phyloP scores from a whole-genome alignment of 192 early-diverging fungal species.

The Dissophora ornata region DNA sequence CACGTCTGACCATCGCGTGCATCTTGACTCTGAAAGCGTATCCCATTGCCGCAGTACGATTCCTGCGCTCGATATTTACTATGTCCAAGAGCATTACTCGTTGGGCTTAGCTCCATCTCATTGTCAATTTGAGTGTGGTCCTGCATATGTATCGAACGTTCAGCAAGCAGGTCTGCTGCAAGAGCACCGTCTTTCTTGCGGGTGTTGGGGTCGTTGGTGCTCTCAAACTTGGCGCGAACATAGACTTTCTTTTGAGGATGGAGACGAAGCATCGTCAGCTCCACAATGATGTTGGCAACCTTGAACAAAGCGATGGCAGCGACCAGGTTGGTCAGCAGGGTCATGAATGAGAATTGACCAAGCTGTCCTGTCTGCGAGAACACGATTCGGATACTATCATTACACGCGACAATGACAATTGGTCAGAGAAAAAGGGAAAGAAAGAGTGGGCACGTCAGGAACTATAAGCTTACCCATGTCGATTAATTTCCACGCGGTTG shows the following conservation, averaged over 20 bases:
- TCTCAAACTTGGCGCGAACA: conserved; percentile 35
- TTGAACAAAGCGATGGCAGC: conserved; percentile 56
- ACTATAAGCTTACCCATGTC: conserved; percentile 54
- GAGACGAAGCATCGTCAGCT: conserved; percentile 51
- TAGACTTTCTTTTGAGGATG: conserved; percentile 50
- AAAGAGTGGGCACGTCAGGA: too few relatives aligned
- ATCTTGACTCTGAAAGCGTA: too few relatives aligned
- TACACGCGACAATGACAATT: not conserved
- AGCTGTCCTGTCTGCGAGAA: conserved; percentile 55
- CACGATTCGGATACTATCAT: conserved; percentile 50
- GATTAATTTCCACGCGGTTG: conserved; percentile 40
- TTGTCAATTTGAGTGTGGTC: not conserved
- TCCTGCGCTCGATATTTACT: too few relatives aligned
- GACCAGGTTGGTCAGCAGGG: conserved; percentile 49
- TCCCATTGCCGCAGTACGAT: too few relatives aligned
- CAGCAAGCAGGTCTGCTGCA: not conserved
- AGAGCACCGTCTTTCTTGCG: not conserved
- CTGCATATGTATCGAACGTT: not conserved
- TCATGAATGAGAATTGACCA: conserved; percentile 52
- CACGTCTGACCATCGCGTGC: too few relatives aligned
- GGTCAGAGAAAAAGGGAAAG: too few relatives aligned
- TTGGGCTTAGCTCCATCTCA: conserved; percentile 7
- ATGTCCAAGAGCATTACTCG: not conserved
- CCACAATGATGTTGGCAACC: conserved; percentile 50
- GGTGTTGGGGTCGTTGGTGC: conserved; percentile 9